Conservation (phyloP, 1,139 yeast species). For the Diutina catenulata region DNA sequence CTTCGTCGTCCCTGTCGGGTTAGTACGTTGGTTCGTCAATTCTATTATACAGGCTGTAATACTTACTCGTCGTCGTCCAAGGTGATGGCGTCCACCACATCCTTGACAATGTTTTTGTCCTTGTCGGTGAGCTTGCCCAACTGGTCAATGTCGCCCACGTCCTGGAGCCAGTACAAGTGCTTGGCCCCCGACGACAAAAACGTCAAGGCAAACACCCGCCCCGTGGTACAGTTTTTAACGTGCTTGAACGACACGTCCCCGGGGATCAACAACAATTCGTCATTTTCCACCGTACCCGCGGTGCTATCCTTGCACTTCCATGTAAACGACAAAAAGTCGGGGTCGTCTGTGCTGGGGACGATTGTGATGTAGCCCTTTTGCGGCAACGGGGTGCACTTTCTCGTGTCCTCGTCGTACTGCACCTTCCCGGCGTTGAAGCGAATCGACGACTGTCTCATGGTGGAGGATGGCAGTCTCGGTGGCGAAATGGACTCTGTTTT, state of each 20-base stretch:
- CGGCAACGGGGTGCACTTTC: slow-evolving; percentile 64
- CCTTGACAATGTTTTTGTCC: slow-evolving; percentile 43
- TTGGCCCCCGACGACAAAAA: slow-evolving; percentile 79
- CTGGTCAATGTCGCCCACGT: slow-evolving; percentile 45
- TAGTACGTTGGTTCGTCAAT: neutral
- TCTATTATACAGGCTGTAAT: slow-evolving; percentile 12
- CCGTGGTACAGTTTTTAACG: slow-evolving; percentile 63
- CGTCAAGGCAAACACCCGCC: slow-evolving; percentile 75
- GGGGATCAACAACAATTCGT: slow-evolving; percentile 74
- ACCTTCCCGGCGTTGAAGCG: slow-evolving; percentile 81
- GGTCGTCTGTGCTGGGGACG: slow-evolving; percentile 47
- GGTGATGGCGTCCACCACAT: slow-evolving; percentile 42
- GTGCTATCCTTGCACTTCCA: slow-evolving; percentile 29
- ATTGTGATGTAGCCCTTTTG: slow-evolving; percentile 66
- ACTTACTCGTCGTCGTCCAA: slow-evolving; percentile 31
- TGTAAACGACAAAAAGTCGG: slow-evolving; percentile 28
- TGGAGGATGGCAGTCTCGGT: neutral
- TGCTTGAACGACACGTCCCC: slow-evolving; percentile 86
- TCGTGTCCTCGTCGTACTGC: slow-evolving; percentile 55
- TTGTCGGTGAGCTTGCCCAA: slow-evolving; percentile 52
- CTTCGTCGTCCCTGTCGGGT: neutral
- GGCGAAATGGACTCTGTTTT: no score
- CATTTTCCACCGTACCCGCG: slow-evolving; percentile 33
- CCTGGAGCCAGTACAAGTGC: slow-evolving; percentile 87
- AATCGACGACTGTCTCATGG: slow-evolving; percentile 1